phyloP scores from a whole-genome alignment of 2,329 filamentous ascomycete species.

The Karstenula rhodostoma region DNA sequence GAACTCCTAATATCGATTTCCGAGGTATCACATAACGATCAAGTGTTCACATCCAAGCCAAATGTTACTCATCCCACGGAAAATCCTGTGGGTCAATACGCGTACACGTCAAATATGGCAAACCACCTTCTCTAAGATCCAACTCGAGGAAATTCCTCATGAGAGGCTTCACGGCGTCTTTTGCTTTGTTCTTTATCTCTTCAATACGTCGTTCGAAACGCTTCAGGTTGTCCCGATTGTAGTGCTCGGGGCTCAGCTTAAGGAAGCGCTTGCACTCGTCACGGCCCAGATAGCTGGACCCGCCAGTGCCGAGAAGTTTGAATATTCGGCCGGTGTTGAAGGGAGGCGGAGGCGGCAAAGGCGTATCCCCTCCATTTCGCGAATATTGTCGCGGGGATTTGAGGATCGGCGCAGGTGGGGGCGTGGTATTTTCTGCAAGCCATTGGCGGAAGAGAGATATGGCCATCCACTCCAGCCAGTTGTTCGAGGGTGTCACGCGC shows the following conservation, averaged over 20 bases:
- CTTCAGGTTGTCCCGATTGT: conserved; percentile 84
- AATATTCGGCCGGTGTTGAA: conserved; percentile 77
- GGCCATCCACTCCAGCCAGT: conserved; percentile 89
- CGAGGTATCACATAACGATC: conserved; percentile 2
- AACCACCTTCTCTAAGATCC: conserved; percentile 66
- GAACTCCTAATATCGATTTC: neutral
- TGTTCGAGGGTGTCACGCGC: conserved; percentile 78
- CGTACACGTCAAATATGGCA: conserved; percentile 72
- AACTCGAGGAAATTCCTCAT: conserved; percentile 87
- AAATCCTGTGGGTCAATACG: conserved; percentile 68
- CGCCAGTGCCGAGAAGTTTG: conserved; percentile 73
- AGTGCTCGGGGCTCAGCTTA: conserved; percentile 81
- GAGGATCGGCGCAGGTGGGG: conserved; percentile 65
- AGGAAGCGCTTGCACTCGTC: conserved; percentile 92
- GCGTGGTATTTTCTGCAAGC: conserved; percentile 88
- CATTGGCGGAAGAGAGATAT: conserved; percentile 90
- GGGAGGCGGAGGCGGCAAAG: conserved; percentile 51
- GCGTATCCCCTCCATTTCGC: conserved; percentile 28
- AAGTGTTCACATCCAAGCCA: too few species aligned
- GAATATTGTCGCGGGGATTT: conserved; percentile 53
- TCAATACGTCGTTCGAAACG: conserved; percentile 88
- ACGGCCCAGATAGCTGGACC: conserved; percentile 74
- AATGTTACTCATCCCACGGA: conserved; percentile 62
- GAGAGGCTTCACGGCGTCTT: conserved; percentile 82
- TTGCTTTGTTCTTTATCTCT: conserved; percentile 84